Conservation (phyloP, 73 alveolate genomes). For the Paramecium tetraurelia region DNA sequence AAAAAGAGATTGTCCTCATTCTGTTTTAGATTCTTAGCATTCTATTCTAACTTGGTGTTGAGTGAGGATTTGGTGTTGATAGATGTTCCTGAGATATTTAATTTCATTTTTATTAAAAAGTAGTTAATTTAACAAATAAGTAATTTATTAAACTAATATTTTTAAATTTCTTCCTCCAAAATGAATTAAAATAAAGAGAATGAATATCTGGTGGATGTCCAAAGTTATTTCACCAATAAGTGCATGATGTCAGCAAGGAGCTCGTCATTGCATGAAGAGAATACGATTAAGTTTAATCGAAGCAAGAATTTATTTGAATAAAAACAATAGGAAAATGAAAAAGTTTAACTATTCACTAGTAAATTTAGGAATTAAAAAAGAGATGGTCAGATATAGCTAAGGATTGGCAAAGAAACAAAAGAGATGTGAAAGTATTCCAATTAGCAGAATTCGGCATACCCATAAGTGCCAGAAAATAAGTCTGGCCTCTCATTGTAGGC, state of each 20-base stretch:
- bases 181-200: neutral
- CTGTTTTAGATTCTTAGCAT: neutral
- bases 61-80: neutral
- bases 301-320: neutral
- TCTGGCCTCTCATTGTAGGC: conserved; percentile 28
- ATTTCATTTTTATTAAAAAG: conserved; percentile 5
- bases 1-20: neutral
- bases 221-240: neutral
- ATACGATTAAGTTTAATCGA: neutral
- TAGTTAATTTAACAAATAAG: neutral
- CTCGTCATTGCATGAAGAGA: neutral
- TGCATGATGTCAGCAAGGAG: neutral
- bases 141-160: neutral
- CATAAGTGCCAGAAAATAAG: neutral
- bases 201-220: neutral
- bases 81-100: neutral
- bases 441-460: conserved; percentile 8
- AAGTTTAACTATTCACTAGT: neutral
- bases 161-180: neutral
- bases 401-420: conserved; percentile 1
- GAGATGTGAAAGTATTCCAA: conserved; percentile 6
- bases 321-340: neutral
- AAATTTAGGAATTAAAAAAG: neutral
- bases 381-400: neutral
- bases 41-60: neutral